Base-by-base conservation (phyloP, 345 rosid species). In the Aquilaria malaccensis region DNA sequence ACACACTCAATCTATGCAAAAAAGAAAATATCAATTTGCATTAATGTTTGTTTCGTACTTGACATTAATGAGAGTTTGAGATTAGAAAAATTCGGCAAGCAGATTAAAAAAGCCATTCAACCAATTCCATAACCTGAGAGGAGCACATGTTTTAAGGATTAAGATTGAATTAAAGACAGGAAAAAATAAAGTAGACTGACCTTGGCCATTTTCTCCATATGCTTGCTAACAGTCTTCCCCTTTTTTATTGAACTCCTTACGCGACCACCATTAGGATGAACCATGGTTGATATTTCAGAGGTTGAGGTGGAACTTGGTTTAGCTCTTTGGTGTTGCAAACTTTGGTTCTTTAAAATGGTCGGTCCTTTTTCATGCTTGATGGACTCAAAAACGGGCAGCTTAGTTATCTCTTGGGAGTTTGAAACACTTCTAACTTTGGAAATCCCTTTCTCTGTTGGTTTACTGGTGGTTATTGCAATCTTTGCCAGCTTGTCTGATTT, bases 1-100 rank as follows among this genome's bases (percentile, higher is more conserved):
- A 61, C 67, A 50, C 33, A 59, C 69, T 75, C 69, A 29, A 49
- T 62, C 98, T 88, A 82, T 73, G 72, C 2, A 75, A 64, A 70
- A 54, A 43, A 48, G 54, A 55, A 13, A 60, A 53, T 9, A 52
- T 50, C 32, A 65, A 45, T 14, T 30, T 22, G 22, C 22, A 22
- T 22, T 22, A 22, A 22, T 22, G 22, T 22, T 50, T 11, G 43
- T 37, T 37, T 9, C 5, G 7, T 37, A 9, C 43, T 37, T 37
- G 5, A 37, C 7, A 37, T 37, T 5, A 3, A 37, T 0, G 7
- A 37, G 43, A 4, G 43, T 37, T 22, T 37, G 43, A 37, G 7
- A 37, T 9, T 37, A 37, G 43, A 37, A 37, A 37, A 37, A 22
- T 9, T 37, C 7, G 43, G 43, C 7, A 9, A 37, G 43, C 43